Evolutionary conservation across 352 stramenopile species (phyloP).

Genomic region (Globisporangium okanoganense): DNA sequence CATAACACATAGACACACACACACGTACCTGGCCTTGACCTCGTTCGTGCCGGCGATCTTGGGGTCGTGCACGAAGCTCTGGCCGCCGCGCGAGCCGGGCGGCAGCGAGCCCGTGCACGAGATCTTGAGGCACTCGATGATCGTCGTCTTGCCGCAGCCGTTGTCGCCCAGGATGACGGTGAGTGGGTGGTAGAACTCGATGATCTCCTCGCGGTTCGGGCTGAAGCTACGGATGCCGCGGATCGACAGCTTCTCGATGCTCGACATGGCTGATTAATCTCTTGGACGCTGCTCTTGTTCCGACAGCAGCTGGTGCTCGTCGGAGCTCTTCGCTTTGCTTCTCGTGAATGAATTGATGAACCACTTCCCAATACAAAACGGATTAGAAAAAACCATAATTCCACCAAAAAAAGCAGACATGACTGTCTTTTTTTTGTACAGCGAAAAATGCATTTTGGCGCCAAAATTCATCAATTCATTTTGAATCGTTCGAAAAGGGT

Average conservation of each 20-base stretch:
- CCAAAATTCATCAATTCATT: too few relatives aligned
- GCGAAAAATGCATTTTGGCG: too few relatives aligned
- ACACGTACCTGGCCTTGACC: constrained; percentile 57
- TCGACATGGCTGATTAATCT: constrained; percentile 96
- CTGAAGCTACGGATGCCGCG: constrained; percentile 97
- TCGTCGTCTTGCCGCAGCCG: constrained; percentile 99
- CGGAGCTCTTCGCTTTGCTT: too few relatives aligned
- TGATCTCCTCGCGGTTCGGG: constrained; percentile 92
- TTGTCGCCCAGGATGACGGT: constrained; percentile 98
- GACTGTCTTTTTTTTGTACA: too few relatives aligned
- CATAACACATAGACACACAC: neutral
- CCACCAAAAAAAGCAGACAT: too few relatives aligned
- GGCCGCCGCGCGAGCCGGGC: constrained; percentile 82
- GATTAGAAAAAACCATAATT: too few relatives aligned
- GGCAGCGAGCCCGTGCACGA: constrained; percentile 94
- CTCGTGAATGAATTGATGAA: too few relatives aligned
- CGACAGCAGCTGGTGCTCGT: too few relatives aligned
- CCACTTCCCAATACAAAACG: too few relatives aligned
- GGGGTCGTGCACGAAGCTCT: constrained; percentile 97
- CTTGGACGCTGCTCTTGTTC: too few relatives aligned
- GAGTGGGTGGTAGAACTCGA: constrained; percentile 98
- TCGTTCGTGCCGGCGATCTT: constrained; percentile 92
- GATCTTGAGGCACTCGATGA: constrained; percentile 99
- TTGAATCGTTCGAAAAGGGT: too few relatives aligned
- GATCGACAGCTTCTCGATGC: constrained; percentile 98